Evolutionary conservation across 202 grass and related monocot species (phyloP), one percentile per base, ranked within the genome.

Genomic region (Setaria italica): DNA sequence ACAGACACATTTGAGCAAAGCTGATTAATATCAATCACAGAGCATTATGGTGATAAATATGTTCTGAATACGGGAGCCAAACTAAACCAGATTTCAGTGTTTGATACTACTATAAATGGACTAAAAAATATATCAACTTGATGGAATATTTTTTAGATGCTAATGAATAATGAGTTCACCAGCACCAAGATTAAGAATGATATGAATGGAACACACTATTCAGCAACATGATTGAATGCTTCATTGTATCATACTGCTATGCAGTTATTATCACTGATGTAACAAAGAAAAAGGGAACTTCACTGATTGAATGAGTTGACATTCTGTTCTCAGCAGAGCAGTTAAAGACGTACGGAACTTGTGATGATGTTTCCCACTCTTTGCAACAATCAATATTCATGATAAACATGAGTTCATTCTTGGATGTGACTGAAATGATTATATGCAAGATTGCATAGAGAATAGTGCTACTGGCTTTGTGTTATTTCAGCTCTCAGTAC

Each of bases 381-480:
- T 77, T 65, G 54, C 47, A 55, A 46, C 83, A 59, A 62, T 62
- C 82, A 64, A 65, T 82, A 82, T 82, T 63, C 78, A 82, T 77
- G 55, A 70, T 63, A 86, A 89, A 86, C 71, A 78, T 33, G 39
- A 67, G 15, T 78, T 86, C 57, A 67, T 58, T 74, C 80, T 74
- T 90, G 32, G 29, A 70, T 81, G 60, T 49, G 70, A 74, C 17
- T n/a, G 21, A 81, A 75, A 67, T 48, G 49, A 88, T 83, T 88
- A 79, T 67, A 77, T 78, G 15, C 42, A 65, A 78, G 65, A 55
- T 72, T 66, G 16, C 64, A 84, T 54, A 57, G 58, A 81, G 49
- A 85, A 66, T 76, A 75, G 56, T 87, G 82, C 70, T 76, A 48
- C 63, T 68, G 87, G 56, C 49, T 80, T 80, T 87, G 80, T 75